Percentiles rank a stretch among this genome's conserved stretches.
These are phyloP conservation scores for Pyricularia sp. DNA, from an alignment of 2,329 filamentous ascomycete genomes.

Conservation along the genomic window DNA sequence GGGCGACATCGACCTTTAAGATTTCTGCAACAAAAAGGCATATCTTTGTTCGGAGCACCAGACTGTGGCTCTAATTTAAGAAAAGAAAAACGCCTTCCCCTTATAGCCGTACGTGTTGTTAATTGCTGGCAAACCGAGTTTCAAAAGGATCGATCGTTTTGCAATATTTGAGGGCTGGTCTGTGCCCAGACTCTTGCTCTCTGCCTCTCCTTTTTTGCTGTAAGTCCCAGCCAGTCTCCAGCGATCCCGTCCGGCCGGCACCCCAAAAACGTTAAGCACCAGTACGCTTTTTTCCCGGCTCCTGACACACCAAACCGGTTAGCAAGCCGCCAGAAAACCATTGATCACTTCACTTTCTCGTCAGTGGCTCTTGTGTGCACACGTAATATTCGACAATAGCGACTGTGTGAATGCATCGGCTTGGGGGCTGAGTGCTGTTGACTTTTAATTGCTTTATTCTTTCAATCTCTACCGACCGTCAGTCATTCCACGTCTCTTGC, in stretches of 20 bases:
- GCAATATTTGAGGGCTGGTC: neutral
- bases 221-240: constrained; percentile 1
- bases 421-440: neutral
- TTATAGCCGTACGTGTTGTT: neutral
- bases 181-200: neutral
- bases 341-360: neutral
- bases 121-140: neutral
- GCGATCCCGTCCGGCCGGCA: neutral
- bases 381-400: neutral
- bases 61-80: neutral
- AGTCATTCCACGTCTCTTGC: constrained; percentile 3
- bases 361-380: neutral
- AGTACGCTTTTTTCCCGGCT: neutral
- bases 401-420: neutral
- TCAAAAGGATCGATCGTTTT: neutral
- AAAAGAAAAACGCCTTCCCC: neutral
- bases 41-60: neutral
- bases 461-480: neutral
- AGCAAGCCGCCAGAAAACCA: neutral
- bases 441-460: neutral
- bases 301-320: neutral
- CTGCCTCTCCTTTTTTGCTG: neutral
- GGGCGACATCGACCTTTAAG: neutral
- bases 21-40: neutral
- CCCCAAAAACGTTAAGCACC: neutral